Base-by-base conservation (phyloP, 2,329 filamentous ascomycete genomes). In the Didymella sp. region DNA sequence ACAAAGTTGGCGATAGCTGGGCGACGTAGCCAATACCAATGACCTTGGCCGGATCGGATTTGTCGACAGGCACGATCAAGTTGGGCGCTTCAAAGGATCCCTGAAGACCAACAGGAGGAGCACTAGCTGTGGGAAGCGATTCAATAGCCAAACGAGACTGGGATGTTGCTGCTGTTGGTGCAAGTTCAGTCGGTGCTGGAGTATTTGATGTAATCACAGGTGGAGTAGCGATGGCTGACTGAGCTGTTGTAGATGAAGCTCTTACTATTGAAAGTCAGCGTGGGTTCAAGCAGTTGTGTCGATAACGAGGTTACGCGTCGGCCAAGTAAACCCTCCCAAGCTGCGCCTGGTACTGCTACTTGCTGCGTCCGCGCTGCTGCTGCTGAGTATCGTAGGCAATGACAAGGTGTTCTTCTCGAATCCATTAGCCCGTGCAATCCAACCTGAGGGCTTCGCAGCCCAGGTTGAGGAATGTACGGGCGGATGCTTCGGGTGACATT, bases 11-110 rank as follows among this genome's bases (percentile, higher is more conserved):
- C 4, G 76, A 78, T 56, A 83, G 69, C 13, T 72, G 64, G 17
- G 73, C 80, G 33, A 69, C 71, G 64, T 75, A 79, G 22, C 72
- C 66, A 0, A 77, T 76, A 0, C 80, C 80, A 31, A 75, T 75
- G 7, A 76, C 68, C 19, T 60, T 72, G 56, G 76, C 62, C 0
- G 80, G 79, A 19, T 78, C 42, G 27, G 63, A 43, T 13, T 62
- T 69, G 43, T 76, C 72, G 48, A 79, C 63, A 2, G 76, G 73
- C 7, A 77, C 58, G 19, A 79, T 76, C 49, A 75, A 61, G 43
- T 73, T 68, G n/a, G 76, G 76, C 12, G 66, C 69, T 59, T 77
- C 63, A 56, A 76, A 78, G 24, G 66, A 62, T 28, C 71, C 71
- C 13, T 61, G 62, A 27, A 79, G 68, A 44, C 66, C 51, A 1